phyloP scores from a whole-genome alignment of 805 yeast species.

The Nakazawaea wickerhamii region DNA sequence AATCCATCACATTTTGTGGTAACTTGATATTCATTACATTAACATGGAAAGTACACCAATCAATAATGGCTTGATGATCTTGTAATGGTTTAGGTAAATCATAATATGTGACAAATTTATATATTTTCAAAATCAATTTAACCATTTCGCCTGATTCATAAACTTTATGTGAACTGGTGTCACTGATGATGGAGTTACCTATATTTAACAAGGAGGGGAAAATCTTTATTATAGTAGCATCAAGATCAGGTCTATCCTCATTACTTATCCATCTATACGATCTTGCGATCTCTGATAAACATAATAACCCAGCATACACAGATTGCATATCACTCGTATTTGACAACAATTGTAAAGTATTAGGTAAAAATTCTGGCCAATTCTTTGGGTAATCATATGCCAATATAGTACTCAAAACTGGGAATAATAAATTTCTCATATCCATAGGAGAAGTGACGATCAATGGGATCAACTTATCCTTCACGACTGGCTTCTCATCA shows the following conservation, averaged over 20 bases:
- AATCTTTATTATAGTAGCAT: conserved; percentile 51
- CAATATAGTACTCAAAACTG: conserved; percentile 49
- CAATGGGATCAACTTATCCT: conserved; percentile 62
- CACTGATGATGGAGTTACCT: conserved; percentile 49
- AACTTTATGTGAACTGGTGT: conserved; percentile 22
- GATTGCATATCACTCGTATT: conserved; percentile 36
- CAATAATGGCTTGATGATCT: conserved; percentile 40
- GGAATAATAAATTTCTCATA: conserved; percentile 41
- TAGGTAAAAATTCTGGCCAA: conserved; percentile 56
- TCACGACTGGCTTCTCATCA: conserved; percentile 71
- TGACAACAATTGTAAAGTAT: conserved; percentile 39
- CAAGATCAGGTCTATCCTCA: conserved; percentile 49
- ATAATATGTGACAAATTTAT: conserved; percentile 74
- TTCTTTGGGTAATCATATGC: conserved; percentile 29
- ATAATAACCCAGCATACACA: conserved; percentile 62
- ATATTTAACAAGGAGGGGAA: conserved; percentile 67
- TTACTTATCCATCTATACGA: conserved; percentile 74
- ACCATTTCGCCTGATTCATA: conserved; percentile 60
- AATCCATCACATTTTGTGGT: conserved; percentile 46
- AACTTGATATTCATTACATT: conserved; percentile 53
- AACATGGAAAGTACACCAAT: conserved; percentile 79
- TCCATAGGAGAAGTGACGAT: conserved; percentile 43
- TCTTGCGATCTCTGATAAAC: conserved; percentile 71
- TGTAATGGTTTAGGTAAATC: conserved; percentile 73
- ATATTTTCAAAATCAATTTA: conserved; percentile 68